phyloP scores from a whole-genome alignment of 495 filamentous ascomycete genomes.

The Chaetomium cochliodes region DNA sequence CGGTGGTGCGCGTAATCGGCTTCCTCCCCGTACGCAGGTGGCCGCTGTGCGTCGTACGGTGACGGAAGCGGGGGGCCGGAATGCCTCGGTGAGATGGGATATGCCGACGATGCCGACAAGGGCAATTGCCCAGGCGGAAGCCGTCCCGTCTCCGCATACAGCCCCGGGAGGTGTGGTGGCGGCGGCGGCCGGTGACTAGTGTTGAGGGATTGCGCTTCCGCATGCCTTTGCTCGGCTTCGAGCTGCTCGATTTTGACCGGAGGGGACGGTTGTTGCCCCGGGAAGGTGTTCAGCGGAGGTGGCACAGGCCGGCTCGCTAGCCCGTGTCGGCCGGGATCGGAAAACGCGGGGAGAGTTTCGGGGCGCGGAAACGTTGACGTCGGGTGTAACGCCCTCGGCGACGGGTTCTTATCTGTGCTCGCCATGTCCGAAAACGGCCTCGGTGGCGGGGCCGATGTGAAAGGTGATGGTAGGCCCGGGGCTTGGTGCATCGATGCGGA shows the following conservation, averaged over 20 bases:
- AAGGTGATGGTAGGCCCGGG: constrained; percentile 38
- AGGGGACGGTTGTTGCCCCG: constrained; percentile 33
- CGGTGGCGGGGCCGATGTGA: constrained; percentile 28
- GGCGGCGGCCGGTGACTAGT: constrained; percentile 24
- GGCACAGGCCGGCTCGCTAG: constrained; percentile 33
- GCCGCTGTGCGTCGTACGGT: constrained; percentile 43
- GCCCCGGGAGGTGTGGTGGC: constrained; percentile 32
- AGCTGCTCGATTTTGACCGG: constrained; percentile 34
- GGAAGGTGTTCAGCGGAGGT: constrained; percentile 38
- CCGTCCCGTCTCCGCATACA: constrained; percentile 42
- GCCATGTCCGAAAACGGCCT: constrained; percentile 33
- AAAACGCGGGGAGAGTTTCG: constrained; percentile 37
- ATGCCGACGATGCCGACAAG: constrained; percentile 46
- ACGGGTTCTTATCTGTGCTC: constrained; percentile 35
- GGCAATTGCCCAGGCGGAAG: constrained; percentile 44
- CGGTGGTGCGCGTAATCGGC: constrained; percentile 35
- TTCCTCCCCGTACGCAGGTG: constrained; percentile 43
- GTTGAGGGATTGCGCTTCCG: constrained; percentile 29
- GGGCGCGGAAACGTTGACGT: constrained; percentile 31
- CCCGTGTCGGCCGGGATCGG: constrained; percentile 34
- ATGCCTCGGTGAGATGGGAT: constrained; percentile 43
- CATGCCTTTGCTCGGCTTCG: constrained; percentile 32
- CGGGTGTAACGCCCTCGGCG: constrained; percentile 38
- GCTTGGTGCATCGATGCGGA: constrained; percentile 31
- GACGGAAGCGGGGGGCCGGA: constrained; percentile 37